A percentile compares a stretch with the other conserved stretches of the same genome.
These are phyloP conservation scores for Lachnellula cervina DNA, from an alignment of 2,329 filamentous ascomycete genomes.

Conservation along the genomic window DNA sequence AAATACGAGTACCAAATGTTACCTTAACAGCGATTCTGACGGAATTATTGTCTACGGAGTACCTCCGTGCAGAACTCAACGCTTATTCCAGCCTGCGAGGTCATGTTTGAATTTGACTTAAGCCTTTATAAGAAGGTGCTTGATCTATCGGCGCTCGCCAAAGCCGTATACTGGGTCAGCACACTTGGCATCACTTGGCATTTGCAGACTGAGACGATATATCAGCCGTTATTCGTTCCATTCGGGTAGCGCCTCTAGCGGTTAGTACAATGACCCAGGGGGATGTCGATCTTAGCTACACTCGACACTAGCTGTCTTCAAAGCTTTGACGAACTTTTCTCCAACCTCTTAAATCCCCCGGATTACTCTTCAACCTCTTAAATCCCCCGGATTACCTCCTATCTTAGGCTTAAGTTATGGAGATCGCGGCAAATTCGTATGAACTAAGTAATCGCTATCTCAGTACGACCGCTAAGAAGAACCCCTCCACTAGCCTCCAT, in stretches of 20 bases:
- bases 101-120: neutral
- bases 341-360: neutral
- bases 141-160: neutral
- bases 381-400: neutral
- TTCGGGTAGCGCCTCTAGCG: neutral
- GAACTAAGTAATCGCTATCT: no score
- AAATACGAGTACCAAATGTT: no score
- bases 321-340: neutral
- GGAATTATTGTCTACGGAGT: no score
- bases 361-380: neutral
- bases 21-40: no score
- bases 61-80: no score
- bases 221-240: neutral
- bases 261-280: slow-evolving; percentile 3
- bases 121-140: neutral
- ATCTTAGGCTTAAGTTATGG: neutral
- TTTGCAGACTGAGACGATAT: neutral
- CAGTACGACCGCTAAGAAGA: no score
- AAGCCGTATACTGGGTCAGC: neutral
- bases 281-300: slow-evolving; percentile 9
- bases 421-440: neutral
- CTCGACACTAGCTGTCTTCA: slow-evolving; percentile 1
- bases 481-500: no score
- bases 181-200: neutral
- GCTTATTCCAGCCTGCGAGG: no score